Conservation (phyloP, 1,284 basidiomycete species). For the Thelephora terrestris region DNA sequence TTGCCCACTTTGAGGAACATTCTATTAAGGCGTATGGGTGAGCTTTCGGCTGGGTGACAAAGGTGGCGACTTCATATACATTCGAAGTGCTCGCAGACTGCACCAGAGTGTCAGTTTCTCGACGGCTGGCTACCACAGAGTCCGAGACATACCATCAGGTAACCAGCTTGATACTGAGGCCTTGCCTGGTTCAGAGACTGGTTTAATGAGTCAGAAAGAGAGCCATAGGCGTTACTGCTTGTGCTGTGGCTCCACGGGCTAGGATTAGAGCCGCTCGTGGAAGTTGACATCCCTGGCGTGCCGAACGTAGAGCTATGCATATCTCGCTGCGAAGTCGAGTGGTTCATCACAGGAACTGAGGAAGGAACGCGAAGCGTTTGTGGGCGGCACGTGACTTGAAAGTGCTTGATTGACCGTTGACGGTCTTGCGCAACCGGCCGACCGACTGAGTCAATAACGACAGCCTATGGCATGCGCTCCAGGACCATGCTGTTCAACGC, state of each 20-base stretch:
- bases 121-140: background rate
- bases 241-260: background rate
- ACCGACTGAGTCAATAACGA: no score
- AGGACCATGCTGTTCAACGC: no score
- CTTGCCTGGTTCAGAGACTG: conserved; percentile 59
- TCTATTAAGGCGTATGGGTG: conserved; percentile 23
- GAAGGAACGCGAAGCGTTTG: no score
- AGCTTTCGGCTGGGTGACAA: background rate
- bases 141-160: conserved; percentile 48
- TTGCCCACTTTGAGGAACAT: conserved; percentile 44
- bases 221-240: conserved; percentile 5
- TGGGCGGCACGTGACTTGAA: no score
- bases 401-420: no score
- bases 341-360: background rate
- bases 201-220: conserved; percentile 4
- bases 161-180: conserved; percentile 66
- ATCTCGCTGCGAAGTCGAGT: background rate
- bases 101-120: conserved; percentile 1
- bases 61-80: conserved; percentile 22
- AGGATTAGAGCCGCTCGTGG: background rate
- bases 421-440: no score
- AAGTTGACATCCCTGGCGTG: background rate
- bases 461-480: no score
- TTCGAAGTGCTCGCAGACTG: conserved; percentile 54
- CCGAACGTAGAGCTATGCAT: background rate